Evolutionary conservation across 257 asterid species (phyloP).

Genomic region (Solanum appendiculatum): DNA sequence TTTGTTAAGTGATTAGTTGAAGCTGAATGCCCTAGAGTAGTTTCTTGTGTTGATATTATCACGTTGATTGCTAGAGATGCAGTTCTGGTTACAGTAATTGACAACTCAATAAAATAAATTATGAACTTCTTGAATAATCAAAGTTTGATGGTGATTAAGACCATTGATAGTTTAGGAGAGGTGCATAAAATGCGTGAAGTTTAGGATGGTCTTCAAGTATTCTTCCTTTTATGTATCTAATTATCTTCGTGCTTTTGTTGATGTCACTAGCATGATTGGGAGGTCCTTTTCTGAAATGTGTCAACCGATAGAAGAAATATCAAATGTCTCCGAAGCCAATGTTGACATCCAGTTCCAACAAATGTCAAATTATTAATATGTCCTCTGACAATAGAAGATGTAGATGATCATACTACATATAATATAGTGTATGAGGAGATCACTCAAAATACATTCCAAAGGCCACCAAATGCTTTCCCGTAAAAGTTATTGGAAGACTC

Average conservation of each 20-base stretch:
- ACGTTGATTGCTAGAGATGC: not conserved
- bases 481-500: not conserved
- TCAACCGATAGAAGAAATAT: not conserved
- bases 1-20: not conserved
- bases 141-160: not conserved
- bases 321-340: not conserved
- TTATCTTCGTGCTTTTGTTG: too few relatives aligned
- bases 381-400: too few relatives aligned
- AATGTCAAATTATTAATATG: not conserved
- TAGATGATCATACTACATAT: not conserved
- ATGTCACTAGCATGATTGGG: not conserved
- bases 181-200: not conserved
- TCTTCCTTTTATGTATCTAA: not conserved
- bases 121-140: not conserved
- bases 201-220: not conserved
- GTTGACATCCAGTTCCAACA: not conserved
- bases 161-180: too few relatives aligned
- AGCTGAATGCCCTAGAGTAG: not conserved
- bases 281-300: too few relatives aligned
- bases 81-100: too few relatives aligned
- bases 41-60: not conserved
- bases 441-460: not conserved
- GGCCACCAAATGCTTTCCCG: not conserved
- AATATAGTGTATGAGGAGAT: not conserved
- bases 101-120: not conserved